A percentile compares a stretch with the other conserved stretches of the same genome.
Evolutionary conservation across 2,329 filamentous ascomycete genomes (phyloP).

Genomic region (Stagonosporopsis cucurbitacearum): DNA sequence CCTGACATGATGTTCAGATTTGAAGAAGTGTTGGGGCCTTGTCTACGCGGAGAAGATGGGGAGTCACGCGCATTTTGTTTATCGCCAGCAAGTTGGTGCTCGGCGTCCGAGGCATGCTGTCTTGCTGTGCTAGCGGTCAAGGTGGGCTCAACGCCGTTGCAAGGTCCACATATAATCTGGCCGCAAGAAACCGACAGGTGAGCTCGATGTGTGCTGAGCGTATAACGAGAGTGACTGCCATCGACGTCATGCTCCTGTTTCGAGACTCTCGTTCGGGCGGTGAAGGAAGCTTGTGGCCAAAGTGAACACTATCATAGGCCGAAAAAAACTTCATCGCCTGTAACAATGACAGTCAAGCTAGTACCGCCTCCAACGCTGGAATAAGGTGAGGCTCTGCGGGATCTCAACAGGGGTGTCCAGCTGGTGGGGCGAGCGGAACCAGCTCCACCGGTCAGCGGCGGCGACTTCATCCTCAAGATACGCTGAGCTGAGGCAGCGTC

Average conservation of each 20-base stretch:
- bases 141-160: constrained; percentile 15
- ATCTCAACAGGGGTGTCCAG: constrained; percentile 15
- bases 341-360: not conserved
- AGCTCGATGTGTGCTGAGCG: constrained; percentile 6
- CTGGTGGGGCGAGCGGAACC: not conserved
- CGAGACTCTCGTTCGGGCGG: not conserved
- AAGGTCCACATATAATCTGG: constrained; percentile 19
- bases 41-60: constrained; percentile 12
- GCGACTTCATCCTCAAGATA: not conserved
- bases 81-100: constrained; percentile 10
- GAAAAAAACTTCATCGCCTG: not conserved
- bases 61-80: constrained; percentile 16
- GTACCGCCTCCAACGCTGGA: constrained; percentile 3
- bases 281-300: not conserved
- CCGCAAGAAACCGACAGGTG: constrained; percentile 12
- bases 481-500: not conserved
- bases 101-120: constrained; percentile 9
- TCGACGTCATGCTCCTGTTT: constrained; percentile 1
- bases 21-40: constrained; percentile 3
- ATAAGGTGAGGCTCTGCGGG: constrained; percentile 23
- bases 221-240: not conserved
- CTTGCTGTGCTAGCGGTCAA: constrained; percentile 11
- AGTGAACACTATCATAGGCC: not conserved
- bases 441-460: not conserved
- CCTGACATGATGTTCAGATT: constrained; percentile 17